phyloP scores from a whole-genome alignment of 768 basidiomycete genomes.

The Lentinula edodes region DNA sequence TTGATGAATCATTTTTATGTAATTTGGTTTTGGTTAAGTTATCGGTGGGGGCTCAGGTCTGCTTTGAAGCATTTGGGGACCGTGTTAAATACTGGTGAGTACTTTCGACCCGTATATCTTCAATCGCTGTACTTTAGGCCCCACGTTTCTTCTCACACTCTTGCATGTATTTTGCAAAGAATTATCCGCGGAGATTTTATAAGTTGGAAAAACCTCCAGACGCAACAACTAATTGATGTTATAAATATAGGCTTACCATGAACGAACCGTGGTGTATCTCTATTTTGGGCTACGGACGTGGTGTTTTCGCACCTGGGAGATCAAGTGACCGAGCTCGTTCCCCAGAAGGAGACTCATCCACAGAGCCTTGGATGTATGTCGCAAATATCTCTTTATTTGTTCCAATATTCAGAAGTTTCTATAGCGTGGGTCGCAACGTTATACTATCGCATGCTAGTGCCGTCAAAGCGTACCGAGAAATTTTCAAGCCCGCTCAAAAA shows the following conservation, averaged over 20 bases:
- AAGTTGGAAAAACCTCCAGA: background rate
- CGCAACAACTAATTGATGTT: background rate
- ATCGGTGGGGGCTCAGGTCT: conserved; percentile 33
- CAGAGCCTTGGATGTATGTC: conserved; percentile 66
- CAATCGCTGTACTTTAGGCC: background rate
- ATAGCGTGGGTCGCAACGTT: conserved; percentile 59
- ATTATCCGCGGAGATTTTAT: background rate
- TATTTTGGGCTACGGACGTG: conserved; percentile 64
- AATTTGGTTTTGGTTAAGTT: conserved; percentile 8
- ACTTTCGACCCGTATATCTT: background rate
- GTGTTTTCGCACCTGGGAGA: conserved; percentile 67
- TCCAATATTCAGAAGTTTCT: background rate
- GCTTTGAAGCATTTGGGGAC: conserved; percentile 72
- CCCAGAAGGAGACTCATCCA: conserved; percentile 56
- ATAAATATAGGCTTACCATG: conserved; percentile 51
- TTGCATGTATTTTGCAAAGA: background rate
- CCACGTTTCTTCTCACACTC: background rate
- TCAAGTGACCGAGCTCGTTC: conserved; percentile 59
- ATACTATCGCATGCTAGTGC: conserved; percentile 68
- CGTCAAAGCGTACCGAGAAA: conserved; percentile 58
- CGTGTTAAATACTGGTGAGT: conserved; percentile 67
- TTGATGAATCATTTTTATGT: conserved; percentile 12
- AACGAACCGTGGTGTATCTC: conserved; percentile 76
- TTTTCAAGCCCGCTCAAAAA: conserved; percentile 56
- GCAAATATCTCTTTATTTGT: background rate